phyloP scores from a whole-genome alignment of 257 asterid genomes.

The Nicotiana knightiana region DNA sequence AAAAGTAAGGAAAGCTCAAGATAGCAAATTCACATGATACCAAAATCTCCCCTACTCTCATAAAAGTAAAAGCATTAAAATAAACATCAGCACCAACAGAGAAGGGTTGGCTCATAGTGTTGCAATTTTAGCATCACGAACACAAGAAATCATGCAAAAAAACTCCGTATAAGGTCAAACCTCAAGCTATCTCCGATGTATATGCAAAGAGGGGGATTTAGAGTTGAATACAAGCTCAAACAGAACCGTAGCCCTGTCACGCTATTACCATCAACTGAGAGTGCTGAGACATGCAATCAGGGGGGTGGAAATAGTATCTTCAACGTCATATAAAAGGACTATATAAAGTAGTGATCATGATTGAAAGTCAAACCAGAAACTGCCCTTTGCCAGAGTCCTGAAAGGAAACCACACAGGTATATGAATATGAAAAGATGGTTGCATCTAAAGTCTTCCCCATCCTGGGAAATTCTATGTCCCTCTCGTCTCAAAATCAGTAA shows the following conservation, averaged over 20 bases:
- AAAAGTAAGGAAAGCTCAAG: background rate
- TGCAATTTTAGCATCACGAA: background rate
- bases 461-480: background rate
- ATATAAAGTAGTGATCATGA: background rate
- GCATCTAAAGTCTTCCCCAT: background rate
- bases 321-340: background rate
- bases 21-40: background rate
- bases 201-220: background rate
- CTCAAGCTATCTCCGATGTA: background rate
- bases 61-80: background rate
- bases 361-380: background rate
- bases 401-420: background rate
- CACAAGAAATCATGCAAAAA: background rate
- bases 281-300: background rate
- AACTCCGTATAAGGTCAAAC: background rate
- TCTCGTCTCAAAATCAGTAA: background rate
- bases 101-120: background rate
- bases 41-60: background rate
- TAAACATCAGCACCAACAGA: slow-evolving; percentile 2
- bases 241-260: background rate
- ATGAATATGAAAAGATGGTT: background rate
- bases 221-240: background rate
- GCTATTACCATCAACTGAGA: background rate
- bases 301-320: background rate
- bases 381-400: background rate